Evolutionary conservation across 2,329 filamentous ascomycete species (phyloP), one percentile per base, ranked within the genome.

Genomic region (Phyllosticta paracitricarpa): DNA sequence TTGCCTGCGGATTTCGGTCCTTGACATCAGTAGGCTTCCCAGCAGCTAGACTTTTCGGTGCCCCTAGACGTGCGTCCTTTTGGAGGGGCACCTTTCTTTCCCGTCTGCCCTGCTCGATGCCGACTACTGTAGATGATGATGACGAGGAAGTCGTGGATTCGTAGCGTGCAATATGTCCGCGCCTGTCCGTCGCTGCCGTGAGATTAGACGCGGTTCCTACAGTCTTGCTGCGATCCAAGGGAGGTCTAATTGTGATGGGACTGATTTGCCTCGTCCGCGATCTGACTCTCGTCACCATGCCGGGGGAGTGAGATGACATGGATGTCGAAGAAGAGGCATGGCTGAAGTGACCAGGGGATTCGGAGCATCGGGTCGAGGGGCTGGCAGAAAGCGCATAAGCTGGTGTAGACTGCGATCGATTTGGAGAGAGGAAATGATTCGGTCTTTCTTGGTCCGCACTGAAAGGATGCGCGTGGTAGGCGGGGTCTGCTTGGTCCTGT

Each of bases 271-370:
- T 79, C 62, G 72, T 69, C 66, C 80, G 79, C n/a, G 77, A 71
- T 57, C 76, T 63, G 61, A 70, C 73, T 48, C 59, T 54, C n/a
- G 63, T 65, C 72, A 84, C 73, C 4, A 87, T 72, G 2, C 83
- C 81, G 3, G 89, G 87, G 17, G 88, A 91, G 67, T 88, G 86
- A 1, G 89, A 91, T 7, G 86, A 88, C 64, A 89, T 85, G 9
- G 89, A 91, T 4, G 88, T 91, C 6, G 89, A 89, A 2, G 89
- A 91, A 0, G 88, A 91, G 63, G 89, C 87, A 64, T 88, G 82
- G 69, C 88, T 91, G 72, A 90, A 91, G 4, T 84, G 76, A 2
- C 86, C 84, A 10, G 87, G 84, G 1, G 89, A 91, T 61, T 85
- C 88, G 1, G 87, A 89, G 68, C 88, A 91, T 63, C 86, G 80